These are phyloP conservation scores for Tuber indicum DNA, from an alignment of 495 filamentous ascomycete genomes.

Conservation along the genomic window DNA sequence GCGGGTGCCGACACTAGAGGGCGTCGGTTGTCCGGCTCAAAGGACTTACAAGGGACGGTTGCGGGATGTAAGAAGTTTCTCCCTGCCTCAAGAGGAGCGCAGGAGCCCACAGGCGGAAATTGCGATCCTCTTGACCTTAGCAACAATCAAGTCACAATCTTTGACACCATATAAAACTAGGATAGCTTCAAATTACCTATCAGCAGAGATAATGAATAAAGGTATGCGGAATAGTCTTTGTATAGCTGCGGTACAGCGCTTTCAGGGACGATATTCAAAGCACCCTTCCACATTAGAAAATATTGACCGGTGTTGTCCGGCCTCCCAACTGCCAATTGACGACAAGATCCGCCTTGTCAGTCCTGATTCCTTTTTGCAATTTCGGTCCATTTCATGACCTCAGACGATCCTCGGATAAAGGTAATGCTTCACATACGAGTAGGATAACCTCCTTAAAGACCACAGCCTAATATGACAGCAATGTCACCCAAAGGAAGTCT, in stretches of 20 bases:
- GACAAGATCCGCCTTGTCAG: background rate
- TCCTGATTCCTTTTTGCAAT: background rate
- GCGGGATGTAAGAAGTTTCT: background rate
- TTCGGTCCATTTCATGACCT: background rate
- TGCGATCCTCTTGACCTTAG: background rate
- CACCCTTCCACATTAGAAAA: background rate
- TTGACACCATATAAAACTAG: background rate
- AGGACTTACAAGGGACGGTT: background rate
- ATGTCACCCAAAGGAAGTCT: background rate
- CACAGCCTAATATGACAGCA: background rate
- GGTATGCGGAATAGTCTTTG: background rate
- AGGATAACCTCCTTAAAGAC: background rate
- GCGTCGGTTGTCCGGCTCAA: background rate
- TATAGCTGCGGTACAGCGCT: background rate
- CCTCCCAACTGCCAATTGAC: background rate
- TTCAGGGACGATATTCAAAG: background rate
- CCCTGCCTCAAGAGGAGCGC: background rate
- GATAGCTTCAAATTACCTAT: background rate
- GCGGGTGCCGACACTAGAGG: background rate
- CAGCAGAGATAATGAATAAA: background rate
- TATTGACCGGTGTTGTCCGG: background rate
- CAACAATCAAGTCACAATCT: background rate
- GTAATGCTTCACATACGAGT: background rate
- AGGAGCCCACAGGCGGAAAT: background rate
- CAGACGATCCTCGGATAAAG: background rate